Conservation (phyloP, 106 monocot species). For the Alisma plantagoaquatica region DNA sequence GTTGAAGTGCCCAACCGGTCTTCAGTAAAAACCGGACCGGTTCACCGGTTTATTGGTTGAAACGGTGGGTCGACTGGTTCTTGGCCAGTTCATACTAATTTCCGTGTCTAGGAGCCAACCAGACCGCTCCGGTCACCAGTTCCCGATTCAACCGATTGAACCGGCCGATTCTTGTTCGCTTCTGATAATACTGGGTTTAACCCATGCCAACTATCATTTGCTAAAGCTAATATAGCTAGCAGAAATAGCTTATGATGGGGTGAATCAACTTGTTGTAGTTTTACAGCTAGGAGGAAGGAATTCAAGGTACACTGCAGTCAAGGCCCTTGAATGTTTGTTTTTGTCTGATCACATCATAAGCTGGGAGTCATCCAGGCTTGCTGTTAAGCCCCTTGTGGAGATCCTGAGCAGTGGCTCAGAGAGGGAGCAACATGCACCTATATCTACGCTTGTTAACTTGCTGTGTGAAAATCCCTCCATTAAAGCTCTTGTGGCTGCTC, state of each 20-base stretch:
- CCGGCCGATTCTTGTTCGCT: too few relatives aligned
- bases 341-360: conserved; percentile 80
- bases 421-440: conserved; percentile 94
- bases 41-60: too few relatives aligned
- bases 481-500: conserved; percentile 58
- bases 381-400: conserved; percentile 87
- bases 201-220: conserved; percentile 87
- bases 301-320: conserved; percentile 92
- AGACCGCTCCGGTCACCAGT: too few relatives aligned
- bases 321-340: conserved; percentile 94
- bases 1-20: too few relatives aligned
- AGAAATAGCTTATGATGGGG: conserved; percentile 75
- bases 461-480: conserved; percentile 69
- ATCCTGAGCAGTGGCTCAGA: conserved; percentile 82
- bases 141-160: too few relatives aligned
- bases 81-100: conserved; percentile 69
- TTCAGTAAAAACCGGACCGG: too few relatives aligned
- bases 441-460: conserved; percentile 75
- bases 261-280: conserved; percentile 90
- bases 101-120: too few relatives aligned
- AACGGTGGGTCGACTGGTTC: conserved; percentile 59
- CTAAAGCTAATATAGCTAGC: conserved; percentile 87
- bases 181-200: too few relatives aligned
- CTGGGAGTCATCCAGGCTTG: conserved; percentile 66
- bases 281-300: conserved; percentile 89